Conservation (phyloP, 2,329 filamentous ascomycete species). For the Leptographium flavum region DNA sequence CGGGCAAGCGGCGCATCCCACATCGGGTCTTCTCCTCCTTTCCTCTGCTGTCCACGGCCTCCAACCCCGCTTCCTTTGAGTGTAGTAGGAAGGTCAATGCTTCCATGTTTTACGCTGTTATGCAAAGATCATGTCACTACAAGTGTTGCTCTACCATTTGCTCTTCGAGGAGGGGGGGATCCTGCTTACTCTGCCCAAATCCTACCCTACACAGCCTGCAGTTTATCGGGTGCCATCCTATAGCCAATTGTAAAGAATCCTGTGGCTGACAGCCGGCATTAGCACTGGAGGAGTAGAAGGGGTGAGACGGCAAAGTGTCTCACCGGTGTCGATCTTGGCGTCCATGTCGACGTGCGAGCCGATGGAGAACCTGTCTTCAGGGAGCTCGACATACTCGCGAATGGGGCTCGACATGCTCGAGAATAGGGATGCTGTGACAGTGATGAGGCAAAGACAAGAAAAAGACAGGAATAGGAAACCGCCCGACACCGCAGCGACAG, state of each 20-base stretch:
- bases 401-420: constrained; percentile 88
- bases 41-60: background rate
- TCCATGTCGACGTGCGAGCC: constrained; percentile 98
- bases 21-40: background rate
- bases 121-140: background rate
- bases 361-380: constrained; percentile 83
- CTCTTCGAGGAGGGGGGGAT: background rate
- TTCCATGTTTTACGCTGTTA: background rate
- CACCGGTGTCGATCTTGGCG: constrained; percentile 91
- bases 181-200: constrained; percentile 69
- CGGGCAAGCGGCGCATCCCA: background rate
- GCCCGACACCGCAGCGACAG: too few relatives aligned
- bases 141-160: background rate
- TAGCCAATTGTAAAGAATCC: constrained; percentile 78
- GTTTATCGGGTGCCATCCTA: constrained; percentile 74
- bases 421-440: constrained; percentile 57
- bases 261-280: background rate
- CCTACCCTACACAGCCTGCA: constrained; percentile 73
- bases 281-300: background rate
- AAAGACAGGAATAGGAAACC: background rate
- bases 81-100: background rate
- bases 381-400: constrained; percentile 78
- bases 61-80: background rate
- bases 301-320: constrained; percentile 16
- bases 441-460: background rate